Evolutionary conservation across 768 basidiomycete genomes (phyloP), one percentile per base, ranked within the genome.

Genomic region (Tricholoma matsutake): DNA sequence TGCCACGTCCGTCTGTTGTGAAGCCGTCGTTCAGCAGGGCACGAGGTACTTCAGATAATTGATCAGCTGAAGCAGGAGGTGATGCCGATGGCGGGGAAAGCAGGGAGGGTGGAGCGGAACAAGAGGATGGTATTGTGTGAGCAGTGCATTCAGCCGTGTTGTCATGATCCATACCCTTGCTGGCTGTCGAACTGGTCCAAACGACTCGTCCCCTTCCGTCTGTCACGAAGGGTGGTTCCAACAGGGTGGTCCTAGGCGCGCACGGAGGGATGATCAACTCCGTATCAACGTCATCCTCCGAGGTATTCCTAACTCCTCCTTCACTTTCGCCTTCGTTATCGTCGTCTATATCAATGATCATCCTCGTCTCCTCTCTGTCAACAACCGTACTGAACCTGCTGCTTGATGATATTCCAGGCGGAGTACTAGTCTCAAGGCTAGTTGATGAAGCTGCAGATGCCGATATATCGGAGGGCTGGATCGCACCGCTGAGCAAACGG

Each of bases 201-300:
- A 87, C 81, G 20, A 86, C 86, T 58, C 86, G 76, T 8, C 86
- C 86, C 51, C 86, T 78, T 28, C 86, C 86, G 69, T 88, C 86
- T 13, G 86, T 87, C 60, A 85, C 75, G 65, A 87, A 87, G 6
- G 82, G 80, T 31, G 84, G 83, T 29, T 79, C 77, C 16, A 57
- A 56, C 14, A 16, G 29, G 31, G 51, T 32, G 11, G 51, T 16
- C 25, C 31, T 9, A 34, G 28, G 51, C 8, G 32, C 34, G 8
- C 31, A 16, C 14, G 5, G 56, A 45, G 31, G 52, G 45, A 28
- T 47, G 10, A 18, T 47, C 29, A 49, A 34, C 35, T 39, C 59
- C 14, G 54, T 43, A 37, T 35, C 47, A 34, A n/a, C 20, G 16
- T 55, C n/a, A 20, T 34, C 35, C 47, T 39, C 32, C n/a, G n/a